Evolutionary conservation across 176 grass and related monocot genomes (phyloP).

Genomic region (Phoenix roebelenii): DNA sequence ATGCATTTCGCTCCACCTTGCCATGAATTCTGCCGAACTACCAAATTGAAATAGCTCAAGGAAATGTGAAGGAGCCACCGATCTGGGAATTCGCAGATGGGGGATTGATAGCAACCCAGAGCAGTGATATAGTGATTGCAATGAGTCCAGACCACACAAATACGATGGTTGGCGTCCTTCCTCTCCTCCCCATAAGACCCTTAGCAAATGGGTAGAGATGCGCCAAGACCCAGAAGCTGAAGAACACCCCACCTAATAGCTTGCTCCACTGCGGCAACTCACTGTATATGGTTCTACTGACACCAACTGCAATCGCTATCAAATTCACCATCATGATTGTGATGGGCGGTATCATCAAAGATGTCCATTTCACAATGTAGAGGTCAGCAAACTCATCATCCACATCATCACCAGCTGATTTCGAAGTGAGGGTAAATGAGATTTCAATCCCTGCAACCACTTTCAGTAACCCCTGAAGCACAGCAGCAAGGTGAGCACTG

Average conservation of each 20-base stretch:
- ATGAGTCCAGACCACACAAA: conserved; percentile 91
- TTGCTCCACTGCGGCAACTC: conserved; percentile 87
- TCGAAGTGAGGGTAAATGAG: conserved; percentile 93
- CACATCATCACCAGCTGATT: conserved; percentile 61
- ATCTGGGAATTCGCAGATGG: conserved; percentile 59
- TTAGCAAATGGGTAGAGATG: conserved; percentile 96
- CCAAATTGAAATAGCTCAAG: conserved; percentile 29
- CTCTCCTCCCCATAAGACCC: conserved; percentile 80
- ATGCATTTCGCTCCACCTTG: no score
- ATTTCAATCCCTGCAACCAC: conserved; percentile 92
- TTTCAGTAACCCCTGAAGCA: conserved; percentile 86
- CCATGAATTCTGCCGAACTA: no score
- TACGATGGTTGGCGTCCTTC: conserved; percentile 77
- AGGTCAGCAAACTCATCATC: conserved; percentile 87
- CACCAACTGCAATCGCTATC: conserved; percentile 61
- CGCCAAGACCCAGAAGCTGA: conserved; percentile 96
- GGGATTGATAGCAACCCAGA: conserved; percentile 87
- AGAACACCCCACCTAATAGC: conserved; percentile 81
- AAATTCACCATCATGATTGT: conserved; percentile 99
- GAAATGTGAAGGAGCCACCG: conserved; percentile 86
- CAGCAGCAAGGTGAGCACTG: conserved; percentile 79
- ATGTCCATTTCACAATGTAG: conserved; percentile 90
- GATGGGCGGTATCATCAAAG: conserved; percentile 83
- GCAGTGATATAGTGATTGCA: conserved; percentile 84
- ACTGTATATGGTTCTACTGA: conserved; percentile 92